Conservation (phyloP, 1,284 basidiomycete genomes). For the Taiwanofungus camphoratus region DNA sequence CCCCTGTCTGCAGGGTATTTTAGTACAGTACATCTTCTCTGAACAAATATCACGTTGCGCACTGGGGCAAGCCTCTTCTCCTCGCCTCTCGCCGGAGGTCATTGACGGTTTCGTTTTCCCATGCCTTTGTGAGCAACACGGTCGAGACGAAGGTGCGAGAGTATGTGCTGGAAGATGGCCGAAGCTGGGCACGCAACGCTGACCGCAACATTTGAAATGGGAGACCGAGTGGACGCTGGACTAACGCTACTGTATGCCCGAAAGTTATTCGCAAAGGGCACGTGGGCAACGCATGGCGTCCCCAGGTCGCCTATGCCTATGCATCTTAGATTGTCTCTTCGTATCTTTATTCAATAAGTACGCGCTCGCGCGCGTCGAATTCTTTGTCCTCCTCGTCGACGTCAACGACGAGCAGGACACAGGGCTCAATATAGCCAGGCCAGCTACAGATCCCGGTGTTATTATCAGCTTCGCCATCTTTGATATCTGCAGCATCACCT, state of each 20-base stretch:
- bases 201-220: slow-evolving; percentile 32
- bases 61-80: slow-evolving; percentile 59
- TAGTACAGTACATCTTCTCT: not conserved
- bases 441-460: not conserved
- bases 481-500: slow-evolving; percentile 13
- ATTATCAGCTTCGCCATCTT: slow-evolving; percentile 14
- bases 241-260: slow-evolving; percentile 4
- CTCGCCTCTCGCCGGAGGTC: slow-evolving; percentile 63
- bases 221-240: not conserved
- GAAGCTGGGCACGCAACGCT: slow-evolving; percentile 22
- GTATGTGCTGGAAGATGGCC: slow-evolving; percentile 15
- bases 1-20: slow-evolving; percentile 44
- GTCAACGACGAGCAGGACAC: slow-evolving; percentile 12
- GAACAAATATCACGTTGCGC: slow-evolving; percentile 25
- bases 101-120: slow-evolving; percentile 56
- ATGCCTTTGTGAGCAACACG: slow-evolving; percentile 58
- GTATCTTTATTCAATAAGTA: too few species aligned
- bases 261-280: not conserved
- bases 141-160: slow-evolving; percentile 51
- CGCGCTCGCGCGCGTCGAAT: not conserved
- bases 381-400: slow-evolving; percentile 1
- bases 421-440: slow-evolving; percentile 11
- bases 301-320: too few species aligned
- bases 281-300: slow-evolving; percentile 5
- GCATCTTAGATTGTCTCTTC: too few species aligned